Evolutionary conservation across 306 rosid genomes (phyloP), one percentile per base, ranked within the genome.

Genomic region (Carpinus viminea): DNA sequence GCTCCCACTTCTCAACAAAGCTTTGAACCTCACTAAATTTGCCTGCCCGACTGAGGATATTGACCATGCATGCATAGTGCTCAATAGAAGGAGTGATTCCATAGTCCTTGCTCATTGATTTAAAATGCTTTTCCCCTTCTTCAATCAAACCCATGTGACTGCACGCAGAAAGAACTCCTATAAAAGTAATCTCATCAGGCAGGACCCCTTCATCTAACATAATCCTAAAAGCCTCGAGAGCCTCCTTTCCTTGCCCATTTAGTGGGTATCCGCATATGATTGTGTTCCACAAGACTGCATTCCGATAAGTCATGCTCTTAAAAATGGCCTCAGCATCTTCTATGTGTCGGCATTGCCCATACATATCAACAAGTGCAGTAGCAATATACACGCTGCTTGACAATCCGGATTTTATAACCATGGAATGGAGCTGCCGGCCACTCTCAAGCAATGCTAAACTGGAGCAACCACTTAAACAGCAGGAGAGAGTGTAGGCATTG

Each of bases 91-190:
- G 86, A 47, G 28, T 79, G 55, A 83, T 79, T 28, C 74, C 83
- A 70, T 74, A 79, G 12, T 62, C 36, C 9, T 12, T 71, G 34
- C 81, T 79, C 75, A 83, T 64, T 9, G 78, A 64, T n/a, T 71
- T 55, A 53, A 83, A 83, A 51, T 75, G 80, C 8, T 16, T 54
- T 71, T 79, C 75, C 72, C 83, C 86, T 75, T 83, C 78, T 75
- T 79, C 86, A 53, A 79, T 46, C 34, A 83, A 83, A 62, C 86
- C 86, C 77, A 70, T 47, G 72, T 75, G 83, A 70, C 83, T 79
- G 71, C 86, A 79, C 48, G 86, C 86, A 62, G 80, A 79, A 75
- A 83, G 86, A 61, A 83, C 72, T 43, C 86, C 86, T 62, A 79
- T 16, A 46, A 79, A 83, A 41, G 86, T 83, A 51, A 83, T 75